Percentiles rank a stretch among this genome's conserved stretches.
phyloP scores from a whole-genome alignment of 2,329 filamentous ascomycete species.

The Orbilia blumenaviensis region DNA sequence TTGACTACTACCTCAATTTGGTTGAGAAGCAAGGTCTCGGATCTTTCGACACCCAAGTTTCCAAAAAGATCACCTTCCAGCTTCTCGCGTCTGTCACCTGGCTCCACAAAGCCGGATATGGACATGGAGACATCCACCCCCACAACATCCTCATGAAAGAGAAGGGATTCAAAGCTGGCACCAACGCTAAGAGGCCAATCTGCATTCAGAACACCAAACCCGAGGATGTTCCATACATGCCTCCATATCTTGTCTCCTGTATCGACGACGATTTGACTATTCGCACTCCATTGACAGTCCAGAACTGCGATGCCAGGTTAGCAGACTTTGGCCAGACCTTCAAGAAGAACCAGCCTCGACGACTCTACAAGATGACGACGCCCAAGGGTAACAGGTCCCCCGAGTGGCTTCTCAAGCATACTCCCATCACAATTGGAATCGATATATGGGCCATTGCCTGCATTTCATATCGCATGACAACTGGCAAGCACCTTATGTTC shows the following conservation, averaged over 20 bases:
- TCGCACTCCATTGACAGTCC: conserved; percentile 32
- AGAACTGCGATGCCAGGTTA: conserved; percentile 46
- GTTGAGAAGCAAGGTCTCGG: conserved; percentile 45
- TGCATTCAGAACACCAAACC: conserved; percentile 32
- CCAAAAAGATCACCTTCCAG: conserved; percentile 48
- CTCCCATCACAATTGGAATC: conserved; percentile 40
- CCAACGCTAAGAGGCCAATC: conserved; percentile 34
- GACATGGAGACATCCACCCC: conserved; percentile 50
- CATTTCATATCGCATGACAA: conserved; percentile 43
- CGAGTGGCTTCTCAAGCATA: conserved; percentile 37
- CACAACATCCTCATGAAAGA: conserved; percentile 53
- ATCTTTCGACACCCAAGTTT: conserved; percentile 26
- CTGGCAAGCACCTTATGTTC: conserved; percentile 45
- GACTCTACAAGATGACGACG: conserved; percentile 46
- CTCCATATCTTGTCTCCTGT: conserved; percentile 42
- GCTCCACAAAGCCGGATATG: conserved; percentile 51
- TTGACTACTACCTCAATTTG: conserved; percentile 47
- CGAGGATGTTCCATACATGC: conserved; percentile 41
- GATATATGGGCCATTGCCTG: conserved; percentile 48
- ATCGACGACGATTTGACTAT: conserved; percentile 46
- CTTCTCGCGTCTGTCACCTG: conserved; percentile 26
- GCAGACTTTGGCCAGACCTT: conserved; percentile 51
- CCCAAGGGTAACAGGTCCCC: conserved; percentile 48
- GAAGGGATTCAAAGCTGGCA: conserved; percentile 41
- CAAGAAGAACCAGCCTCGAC: conserved; percentile 49